Evolutionary conservation across 2,329 filamentous ascomycete species (phyloP).

Genomic region (Clonostachys rhizophaga): DNA sequence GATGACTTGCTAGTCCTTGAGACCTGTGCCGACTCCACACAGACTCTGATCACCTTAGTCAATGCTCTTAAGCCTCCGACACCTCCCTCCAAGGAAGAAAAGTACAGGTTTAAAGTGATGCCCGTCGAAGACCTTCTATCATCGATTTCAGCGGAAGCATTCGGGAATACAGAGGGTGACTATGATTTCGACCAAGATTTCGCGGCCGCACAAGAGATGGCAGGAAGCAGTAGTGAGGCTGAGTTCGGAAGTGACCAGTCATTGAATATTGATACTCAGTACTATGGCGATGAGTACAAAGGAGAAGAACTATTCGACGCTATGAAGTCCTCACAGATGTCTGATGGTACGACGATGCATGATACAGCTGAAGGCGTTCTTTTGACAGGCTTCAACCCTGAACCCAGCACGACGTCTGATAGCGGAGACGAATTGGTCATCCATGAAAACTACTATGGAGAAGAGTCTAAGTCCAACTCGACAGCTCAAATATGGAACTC

Average conservation of each 20-base stretch:
- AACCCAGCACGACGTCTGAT: conserved; percentile 3
- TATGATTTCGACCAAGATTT: conserved; percentile 63
- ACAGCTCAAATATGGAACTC: conserved; percentile 80
- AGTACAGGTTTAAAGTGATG: conserved; percentile 83
- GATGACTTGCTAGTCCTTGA: conserved; percentile 88
- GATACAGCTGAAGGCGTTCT: conserved; percentile 29
- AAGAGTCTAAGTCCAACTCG: conserved; percentile 46
- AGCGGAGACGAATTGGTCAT: conserved; percentile 56
- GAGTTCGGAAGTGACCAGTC: conserved; percentile 17
- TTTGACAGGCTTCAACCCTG: conserved; percentile 18
- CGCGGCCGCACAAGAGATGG: conserved; percentile 44
- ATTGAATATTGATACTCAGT: conserved; percentile 36
- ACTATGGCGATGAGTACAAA: conserved; percentile 24
- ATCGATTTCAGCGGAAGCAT: conserved; percentile 84
- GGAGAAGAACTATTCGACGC: conserved; percentile 43
- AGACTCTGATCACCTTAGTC: conserved; percentile 77
- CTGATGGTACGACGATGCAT: conserved; percentile 21
- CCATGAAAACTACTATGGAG: conserved; percentile 71
- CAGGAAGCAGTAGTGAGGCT: conserved; percentile 26
- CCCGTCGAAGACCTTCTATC: conserved; percentile 84
- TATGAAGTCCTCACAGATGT: conserved; percentile 24
- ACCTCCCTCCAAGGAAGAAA: conserved; percentile 75
- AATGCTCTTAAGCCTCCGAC: conserved; percentile 79
- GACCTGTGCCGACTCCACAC: conserved; percentile 94
- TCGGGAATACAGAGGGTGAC: conserved; percentile 56